These are phyloP conservation scores for Casuarina equisetifolia DNA, from an alignment of 306 rosid species.

Conservation along the genomic window DNA sequence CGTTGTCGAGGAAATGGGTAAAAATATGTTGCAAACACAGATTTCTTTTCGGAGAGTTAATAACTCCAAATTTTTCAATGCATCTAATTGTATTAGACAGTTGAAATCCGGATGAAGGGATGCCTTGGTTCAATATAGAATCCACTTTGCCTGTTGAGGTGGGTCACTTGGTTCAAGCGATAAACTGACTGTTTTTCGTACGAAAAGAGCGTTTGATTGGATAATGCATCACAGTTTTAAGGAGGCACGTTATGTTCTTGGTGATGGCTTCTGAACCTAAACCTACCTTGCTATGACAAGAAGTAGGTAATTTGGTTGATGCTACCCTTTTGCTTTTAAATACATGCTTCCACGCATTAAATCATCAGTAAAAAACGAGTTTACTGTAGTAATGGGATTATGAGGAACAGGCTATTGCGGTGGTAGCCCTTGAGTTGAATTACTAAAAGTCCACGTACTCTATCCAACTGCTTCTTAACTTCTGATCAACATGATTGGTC, in stretches of 20 bases:
- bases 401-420: background rate
- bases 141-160: background rate
- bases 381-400: background rate
- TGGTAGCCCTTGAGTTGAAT: background rate
- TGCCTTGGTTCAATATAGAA: background rate
- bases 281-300: background rate
- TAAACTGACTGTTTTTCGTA: background rate
- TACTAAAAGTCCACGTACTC: background rate
- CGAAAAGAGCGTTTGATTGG: background rate
- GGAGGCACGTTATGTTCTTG: background rate
- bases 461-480: background rate
- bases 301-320: background rate
- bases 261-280: background rate
- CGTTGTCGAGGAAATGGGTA: background rate
- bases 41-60: background rate
- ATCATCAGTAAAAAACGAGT: background rate
- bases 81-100: background rate
- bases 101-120: background rate
- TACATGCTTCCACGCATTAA: background rate
- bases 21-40: background rate
- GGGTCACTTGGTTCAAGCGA: background rate
- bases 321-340: background rate
- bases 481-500: slow-evolving; percentile 15
- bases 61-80: slow-evolving; percentile 2
- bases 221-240: background rate